phyloP scores from a whole-genome alignment of 768 basidiomycete genomes.

The Cystofilobasidium bisporidii region DNA sequence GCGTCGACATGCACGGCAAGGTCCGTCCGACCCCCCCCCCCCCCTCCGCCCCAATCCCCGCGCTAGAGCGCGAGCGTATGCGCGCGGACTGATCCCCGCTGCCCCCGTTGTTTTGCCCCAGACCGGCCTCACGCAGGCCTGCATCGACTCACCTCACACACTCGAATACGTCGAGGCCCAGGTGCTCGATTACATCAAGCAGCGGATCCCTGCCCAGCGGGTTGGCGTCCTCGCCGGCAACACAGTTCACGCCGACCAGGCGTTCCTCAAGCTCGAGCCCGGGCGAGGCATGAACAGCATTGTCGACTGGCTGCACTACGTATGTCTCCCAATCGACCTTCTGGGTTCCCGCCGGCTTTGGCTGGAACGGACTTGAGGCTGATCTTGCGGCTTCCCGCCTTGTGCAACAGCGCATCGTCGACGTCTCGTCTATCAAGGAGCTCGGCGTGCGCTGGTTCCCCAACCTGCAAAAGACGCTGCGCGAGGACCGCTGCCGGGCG shows the following conservation, averaged over 20 bases:
- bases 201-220: slow-evolving; percentile 60
- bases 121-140: slow-evolving; percentile 76
- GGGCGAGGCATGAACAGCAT: slow-evolving; percentile 65
- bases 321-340: slow-evolving; percentile 6
- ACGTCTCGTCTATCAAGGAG: slow-evolving; percentile 29
- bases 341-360: too few species aligned
- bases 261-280: slow-evolving; percentile 25
- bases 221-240: slow-evolving; percentile 49
- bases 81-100: too few species aligned
- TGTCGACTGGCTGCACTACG: slow-evolving; percentile 43
- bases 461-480: background rate
- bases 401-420: slow-evolving; percentile 42
- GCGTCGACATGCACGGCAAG: slow-evolving; percentile 63
- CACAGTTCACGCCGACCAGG: slow-evolving; percentile 57
- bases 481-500: slow-evolving; percentile 8
- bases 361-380: too few species aligned
- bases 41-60: too few species aligned
- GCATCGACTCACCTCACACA: slow-evolving; percentile 59
- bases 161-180: slow-evolving; percentile 52
- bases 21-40: background rate
- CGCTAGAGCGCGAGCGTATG: too few species aligned
- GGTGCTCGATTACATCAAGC: slow-evolving; percentile 69
- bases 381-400: too few species aligned
- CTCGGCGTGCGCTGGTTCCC: background rate
- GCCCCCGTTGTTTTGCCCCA: slow-evolving; percentile 15